Conservation (phyloP, 1,284 basidiomycete genomes). For the Melampsora americana region DNA sequence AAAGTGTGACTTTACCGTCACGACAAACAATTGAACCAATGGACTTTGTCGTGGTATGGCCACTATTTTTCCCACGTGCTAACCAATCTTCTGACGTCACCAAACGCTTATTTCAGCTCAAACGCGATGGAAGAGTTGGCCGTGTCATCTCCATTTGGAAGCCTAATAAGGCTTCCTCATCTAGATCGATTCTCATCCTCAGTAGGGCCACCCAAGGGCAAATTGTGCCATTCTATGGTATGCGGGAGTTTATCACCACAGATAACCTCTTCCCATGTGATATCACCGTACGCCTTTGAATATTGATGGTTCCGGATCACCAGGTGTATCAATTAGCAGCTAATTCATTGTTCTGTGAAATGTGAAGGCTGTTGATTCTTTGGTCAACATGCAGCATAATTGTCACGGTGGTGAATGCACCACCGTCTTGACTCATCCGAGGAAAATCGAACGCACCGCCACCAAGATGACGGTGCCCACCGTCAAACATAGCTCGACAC, state of each 20-base stretch:
- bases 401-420: background rate
- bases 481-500: too few species aligned
- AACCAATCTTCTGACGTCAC: too few species aligned
- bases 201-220: background rate
- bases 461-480: too few species aligned
- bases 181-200: background rate
- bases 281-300: background rate
- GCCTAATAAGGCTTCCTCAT: background rate
- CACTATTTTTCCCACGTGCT: too few species aligned
- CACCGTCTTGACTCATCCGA: background rate
- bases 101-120: too few species aligned
- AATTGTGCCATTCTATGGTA: background rate
- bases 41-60: too few species aligned
- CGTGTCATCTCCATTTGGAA: too few species aligned
- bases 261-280: background rate
- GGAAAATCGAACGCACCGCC: too few species aligned
- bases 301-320: background rate
- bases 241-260: background rate
- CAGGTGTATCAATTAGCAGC: background rate
- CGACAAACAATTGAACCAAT: too few species aligned
- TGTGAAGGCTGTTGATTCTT: background rate
- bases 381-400: slow-evolving; percentile 4
- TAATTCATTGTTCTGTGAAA: background rate
- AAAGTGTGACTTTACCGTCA: too few species aligned
- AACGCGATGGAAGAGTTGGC: too few species aligned